phyloP scores from a whole-genome alignment of 768 basidiomycete species.

The Peribolospora kevripleyi region DNA sequence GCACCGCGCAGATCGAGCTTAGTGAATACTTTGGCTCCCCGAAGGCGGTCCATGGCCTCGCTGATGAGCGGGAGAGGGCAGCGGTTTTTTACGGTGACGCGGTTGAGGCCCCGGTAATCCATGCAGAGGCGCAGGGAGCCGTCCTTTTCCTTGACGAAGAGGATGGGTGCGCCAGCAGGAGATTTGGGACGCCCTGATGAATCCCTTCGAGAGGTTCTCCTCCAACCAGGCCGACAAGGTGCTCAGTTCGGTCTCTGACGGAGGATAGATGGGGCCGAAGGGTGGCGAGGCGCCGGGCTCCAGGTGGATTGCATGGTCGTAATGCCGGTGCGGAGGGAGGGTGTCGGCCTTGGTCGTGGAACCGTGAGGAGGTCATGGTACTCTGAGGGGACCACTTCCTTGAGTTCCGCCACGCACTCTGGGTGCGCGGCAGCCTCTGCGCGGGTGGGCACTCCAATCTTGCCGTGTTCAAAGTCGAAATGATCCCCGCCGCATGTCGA shows the following conservation, averaged over 20 bases:
- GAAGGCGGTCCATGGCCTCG: slow-evolving; percentile 11
- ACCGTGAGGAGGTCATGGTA: slow-evolving; percentile 16
- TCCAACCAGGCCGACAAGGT: slow-evolving; percentile 21
- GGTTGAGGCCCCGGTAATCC: slow-evolving; percentile 9
- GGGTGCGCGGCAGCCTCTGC: not conserved
- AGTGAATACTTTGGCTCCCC: slow-evolving; percentile 14
- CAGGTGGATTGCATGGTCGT: slow-evolving; percentile 22
- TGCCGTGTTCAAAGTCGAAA: no score
- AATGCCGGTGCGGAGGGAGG: slow-evolving; percentile 20
- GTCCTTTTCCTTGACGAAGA: slow-evolving; percentile 10
- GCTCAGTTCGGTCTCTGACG: slow-evolving; percentile 18
- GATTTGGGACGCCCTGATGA: slow-evolving; percentile 17
- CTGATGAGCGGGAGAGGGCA: slow-evolving; percentile 9
- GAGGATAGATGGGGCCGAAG: slow-evolving; percentile 19
- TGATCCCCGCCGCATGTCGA: no score
- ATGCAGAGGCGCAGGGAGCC: slow-evolving; percentile 5
- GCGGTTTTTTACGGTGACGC: slow-evolving; percentile 6
- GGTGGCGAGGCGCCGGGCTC: slow-evolving; percentile 15
- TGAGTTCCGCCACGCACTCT: not conserved
- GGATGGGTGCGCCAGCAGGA: not conserved
- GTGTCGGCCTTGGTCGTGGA: slow-evolving; percentile 12
- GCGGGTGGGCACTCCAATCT: no score
- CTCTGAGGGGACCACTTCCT: slow-evolving; percentile 13
- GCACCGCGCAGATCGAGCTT: slow-evolving; percentile 23
- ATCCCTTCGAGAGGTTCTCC: slow-evolving; percentile 20